Evolutionary conservation across 2,329 filamentous ascomycete genomes (phyloP), one percentile per base, ranked within the genome.

Genomic region (Thelonectria blattea): DNA sequence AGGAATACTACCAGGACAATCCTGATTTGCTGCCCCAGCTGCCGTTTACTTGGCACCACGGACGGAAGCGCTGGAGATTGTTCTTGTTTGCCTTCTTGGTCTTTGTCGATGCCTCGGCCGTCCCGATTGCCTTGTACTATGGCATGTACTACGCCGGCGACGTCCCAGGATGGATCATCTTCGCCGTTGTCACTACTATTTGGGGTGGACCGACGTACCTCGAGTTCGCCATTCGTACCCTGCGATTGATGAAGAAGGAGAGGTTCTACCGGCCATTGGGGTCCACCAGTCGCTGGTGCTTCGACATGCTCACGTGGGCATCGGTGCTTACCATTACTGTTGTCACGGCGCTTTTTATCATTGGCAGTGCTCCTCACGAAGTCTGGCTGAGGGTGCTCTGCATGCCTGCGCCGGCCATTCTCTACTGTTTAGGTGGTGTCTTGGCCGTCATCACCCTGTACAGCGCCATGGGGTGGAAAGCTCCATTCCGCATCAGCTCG

Each of bases 401-500:
- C 42, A 83, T 85, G 72, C 83, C 83, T 14, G 78, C 81, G 1
- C 78, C 82, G 2, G 73, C 83, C 4, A 83, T 85, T 55, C 72
- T 85, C 18, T 81, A 82, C 58, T 79, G 79, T 49, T 69, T 81
- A 14, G 80, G 81, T 5, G 74, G 76, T 12, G 73, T 79, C 24
- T 68, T 82, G 24, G 68, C 77, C 5, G 61, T 80, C 12, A 75
- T 80, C 3, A 73, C 68, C 27, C 64, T 78, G 2, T 76, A 65
- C 34, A 68, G 73, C 32, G 51, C 64, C 37, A 75, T 75, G 71
- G 79, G 77, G 5, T 76, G 76, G 70, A 75, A 73, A 15, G 83
- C 86, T 0, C 86, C 85, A 0, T 88, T 86, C 68, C 83, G 85
- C 47, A 85, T 90, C 62, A 88, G 85, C 54, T 89, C 87, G 2